phyloP scores from a whole-genome alignment of 1,284 basidiomycete genomes.

The Ustilago cynodontis region DNA sequence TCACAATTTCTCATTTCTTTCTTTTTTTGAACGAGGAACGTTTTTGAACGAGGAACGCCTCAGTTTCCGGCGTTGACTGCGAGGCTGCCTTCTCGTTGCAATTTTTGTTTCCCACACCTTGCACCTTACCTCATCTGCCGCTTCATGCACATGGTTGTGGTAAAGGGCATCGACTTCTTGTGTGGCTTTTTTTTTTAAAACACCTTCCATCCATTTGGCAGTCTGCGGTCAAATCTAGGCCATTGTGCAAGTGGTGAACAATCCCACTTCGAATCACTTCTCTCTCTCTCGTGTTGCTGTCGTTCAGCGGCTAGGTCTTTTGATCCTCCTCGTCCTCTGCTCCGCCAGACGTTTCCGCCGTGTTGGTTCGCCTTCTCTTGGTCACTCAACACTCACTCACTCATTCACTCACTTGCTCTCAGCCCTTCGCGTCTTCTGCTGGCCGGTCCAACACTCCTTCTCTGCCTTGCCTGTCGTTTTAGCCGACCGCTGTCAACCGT shows the following conservation, averaged over 20 bases:
- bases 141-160: conserved; percentile 4
- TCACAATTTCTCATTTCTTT: no score
- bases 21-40: no score
- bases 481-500: not conserved
- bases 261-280: not conserved
- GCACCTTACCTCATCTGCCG: conserved; percentile 9
- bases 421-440: not conserved
- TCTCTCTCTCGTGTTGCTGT: not conserved
- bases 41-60: not conserved
- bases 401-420: not conserved
- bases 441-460: not conserved
- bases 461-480: not conserved
- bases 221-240: conserved; percentile 3
- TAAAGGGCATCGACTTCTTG: not conserved
- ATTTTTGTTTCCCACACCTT: conserved; percentile 8
- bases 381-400: not conserved
- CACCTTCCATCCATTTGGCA: no score
- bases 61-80: not conserved
- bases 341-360: conserved; percentile 5
- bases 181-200: conserved; percentile 13
- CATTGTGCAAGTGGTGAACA: not conserved
- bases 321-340: not conserved
- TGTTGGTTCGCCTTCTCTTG: conserved; percentile 1
- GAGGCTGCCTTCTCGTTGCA: not conserved
- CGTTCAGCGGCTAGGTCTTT: not conserved